A percentile compares a stretch with the other conserved stretches of the same genome.
Evolutionary conservation across 306 rosid species (phyloP).

Genomic region (Citrullus colocynthis): DNA sequence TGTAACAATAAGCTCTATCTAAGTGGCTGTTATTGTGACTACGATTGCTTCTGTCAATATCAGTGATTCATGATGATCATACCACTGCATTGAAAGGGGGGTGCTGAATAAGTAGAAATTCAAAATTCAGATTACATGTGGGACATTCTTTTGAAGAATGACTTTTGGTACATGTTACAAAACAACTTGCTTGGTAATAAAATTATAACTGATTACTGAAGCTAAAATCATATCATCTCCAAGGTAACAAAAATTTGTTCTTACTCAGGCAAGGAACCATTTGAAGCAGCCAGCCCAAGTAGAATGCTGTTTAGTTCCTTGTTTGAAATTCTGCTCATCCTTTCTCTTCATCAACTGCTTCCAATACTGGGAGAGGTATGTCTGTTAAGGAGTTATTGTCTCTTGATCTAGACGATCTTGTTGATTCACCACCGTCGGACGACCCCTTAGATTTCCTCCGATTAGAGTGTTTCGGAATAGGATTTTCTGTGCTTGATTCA

Average conservation of each 20-base stretch:
- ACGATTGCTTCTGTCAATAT: not conserved
- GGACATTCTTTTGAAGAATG: slow-evolving; percentile 1
- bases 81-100: not conserved
- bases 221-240: slow-evolving; percentile 7
- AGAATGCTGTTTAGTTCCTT: not conserved
- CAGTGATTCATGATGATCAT: not conserved
- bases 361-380: slow-evolving; percentile 7
- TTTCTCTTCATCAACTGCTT: not conserved
- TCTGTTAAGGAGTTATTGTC: slow-evolving; percentile 39
- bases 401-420: slow-evolving; percentile 32
- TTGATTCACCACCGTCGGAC: slow-evolving; percentile 29
- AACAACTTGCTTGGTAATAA: not conserved
- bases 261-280: not conserved
- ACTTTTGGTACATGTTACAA: not conserved
- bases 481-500: slow-evolving; percentile 23
- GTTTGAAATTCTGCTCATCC: slow-evolving; percentile 4
- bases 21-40: slow-evolving; percentile 1
- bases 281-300: not conserved
- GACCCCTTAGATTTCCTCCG: slow-evolving; percentile 51
- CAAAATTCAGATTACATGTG: not conserved
- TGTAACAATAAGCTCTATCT: not conserved
- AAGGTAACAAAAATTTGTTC: slow-evolving; percentile 7
- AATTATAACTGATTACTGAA: slow-evolving; percentile 2
- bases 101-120: not conserved
- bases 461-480: slow-evolving; percentile 24